Evolutionary conservation across 768 basidiomycete species (phyloP), one percentile per base, ranked within the genome.

Genomic region (Tulasnella sp.): DNA sequence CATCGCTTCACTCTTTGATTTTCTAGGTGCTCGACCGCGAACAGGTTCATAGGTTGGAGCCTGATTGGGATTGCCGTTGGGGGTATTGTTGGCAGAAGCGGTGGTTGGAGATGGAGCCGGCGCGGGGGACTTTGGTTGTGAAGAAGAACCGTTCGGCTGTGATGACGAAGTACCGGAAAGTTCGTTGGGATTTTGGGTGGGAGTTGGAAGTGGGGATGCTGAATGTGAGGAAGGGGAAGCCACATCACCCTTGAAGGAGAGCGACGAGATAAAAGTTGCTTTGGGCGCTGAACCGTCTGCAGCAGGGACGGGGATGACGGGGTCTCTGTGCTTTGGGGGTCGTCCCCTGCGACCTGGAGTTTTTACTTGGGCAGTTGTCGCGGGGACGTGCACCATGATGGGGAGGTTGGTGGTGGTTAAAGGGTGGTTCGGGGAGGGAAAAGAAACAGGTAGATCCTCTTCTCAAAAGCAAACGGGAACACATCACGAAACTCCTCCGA

Each of bases 1-100:
- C 42, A 96, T 87, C 78, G 94, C 94, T 82, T 95, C 93, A 56
- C 92, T 94, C 89, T 96, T 96, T 82, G 94, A 95, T 88, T 95
- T 95, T 85, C 94, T 92, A 76, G 94, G 94, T 48, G 94, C 93
- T 80, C 94, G 89, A 85, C 88, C 90, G 46, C 80, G 75, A 39
- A 52, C 72, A 40, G 58, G 36, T 58, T 77, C 79, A 42, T 39
- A 58, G 36, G 74, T 24, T 10, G 78, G 62, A 31, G 34, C 76
- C 24, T 44, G 46, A 68, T 77, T 71, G 18, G 42, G 46, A 44
- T 62, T 46, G 40, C 73, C 79, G 58, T 71, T 74, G 73, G 38
- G 14, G 38, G 79, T 38, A 36, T 39, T 31, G 48, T 31, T 44
- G 46, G 46, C 42, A 5, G 40, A 31, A 31, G 56, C 73, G 72